Base-by-base conservation (phyloP, 2,329 filamentous ascomycete genomes). In the Paecilomyces formosus region DNA sequence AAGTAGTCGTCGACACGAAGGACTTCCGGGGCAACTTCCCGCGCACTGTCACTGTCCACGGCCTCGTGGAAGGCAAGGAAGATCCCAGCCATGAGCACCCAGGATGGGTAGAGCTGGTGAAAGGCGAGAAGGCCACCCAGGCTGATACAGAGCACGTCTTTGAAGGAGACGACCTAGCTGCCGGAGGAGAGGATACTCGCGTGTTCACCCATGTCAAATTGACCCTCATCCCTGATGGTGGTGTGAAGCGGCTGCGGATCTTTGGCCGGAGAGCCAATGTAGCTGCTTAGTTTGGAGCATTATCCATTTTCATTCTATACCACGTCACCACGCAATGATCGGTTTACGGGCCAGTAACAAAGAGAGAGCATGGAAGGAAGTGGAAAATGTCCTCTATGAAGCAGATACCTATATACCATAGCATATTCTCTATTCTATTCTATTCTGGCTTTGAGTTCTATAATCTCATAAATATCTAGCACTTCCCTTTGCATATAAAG, bases 171-270 rank as follows among this genome's bases (percentile, higher is more conserved):
- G 71, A 72, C 52, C 64, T 77, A 54, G 89, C 88, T 85, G 7
- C 79, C 79, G 60, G 82, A 89, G 61, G 83, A 86, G 67, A 85
- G 81, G 64, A 77, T 92, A 84, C 85, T 39, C 81, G 79, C 70
- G 76, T 79, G 2, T 89, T 90, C 68, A 91, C 88, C 12, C 92
- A 94, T 76, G 86, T 92, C 22, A 97, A 96, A 82, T 79, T 97
- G 71, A 89, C 90, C 33, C 94, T 97, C 71, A 90, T 96, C 65
- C 93, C 93, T 0, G 92, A 97, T 74, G 92, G 93, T 33, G 92
- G 93, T 24, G 89, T 97, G 2, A 96, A 96, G 84, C 81, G 92
- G 63, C 82, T 97, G 64, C 84, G 91, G 53, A 85, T 93, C 1
- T 86, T 89, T 72, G 90, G 88, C 2, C 85, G 82, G 68, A 80